Percentiles rank a stretch among this genome's conserved stretches.
Conservation (phyloP, 345 rosid species). For the Syzygium aqueum region DNA sequence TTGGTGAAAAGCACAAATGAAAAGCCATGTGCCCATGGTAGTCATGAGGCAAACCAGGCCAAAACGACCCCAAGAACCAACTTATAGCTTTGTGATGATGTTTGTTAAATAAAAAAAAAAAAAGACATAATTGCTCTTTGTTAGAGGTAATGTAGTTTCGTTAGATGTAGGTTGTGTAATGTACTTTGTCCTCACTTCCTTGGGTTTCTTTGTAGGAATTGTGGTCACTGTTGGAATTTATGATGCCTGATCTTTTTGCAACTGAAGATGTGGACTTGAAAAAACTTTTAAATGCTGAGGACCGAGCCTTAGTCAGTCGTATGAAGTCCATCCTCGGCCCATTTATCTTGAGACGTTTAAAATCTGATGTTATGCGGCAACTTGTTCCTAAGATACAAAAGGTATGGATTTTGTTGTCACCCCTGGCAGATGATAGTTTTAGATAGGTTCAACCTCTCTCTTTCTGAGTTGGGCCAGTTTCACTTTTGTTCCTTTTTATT, state of each 20-base stretch:
- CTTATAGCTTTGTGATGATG: neutral
- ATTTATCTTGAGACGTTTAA: slow-evolving; percentile 87
- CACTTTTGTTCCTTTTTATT: neutral
- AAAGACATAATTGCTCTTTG: neutral
- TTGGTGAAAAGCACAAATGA: neutral
- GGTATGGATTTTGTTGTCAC: slow-evolving; percentile 24
- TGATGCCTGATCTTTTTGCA: slow-evolving; percentile 93
- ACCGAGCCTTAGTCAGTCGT: slow-evolving; percentile 64
- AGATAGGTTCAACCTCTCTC: neutral
- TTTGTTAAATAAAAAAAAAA: neutral
- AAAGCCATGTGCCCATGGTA: neutral
- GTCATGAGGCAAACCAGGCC: neutral
- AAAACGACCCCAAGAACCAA: neutral
- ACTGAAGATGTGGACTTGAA: slow-evolving; percentile 90
- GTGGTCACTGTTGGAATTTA: slow-evolving; percentile 93
- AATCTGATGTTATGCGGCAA: slow-evolving; percentile 97
- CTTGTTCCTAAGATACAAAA: slow-evolving; percentile 87
- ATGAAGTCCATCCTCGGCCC: slow-evolving; percentile 97
- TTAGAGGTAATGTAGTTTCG: neutral
- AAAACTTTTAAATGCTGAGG: slow-evolving; percentile 77
- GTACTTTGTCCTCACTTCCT: slow-evolving; percentile 1
- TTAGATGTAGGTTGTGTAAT: neutral
- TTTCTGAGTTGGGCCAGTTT: neutral
- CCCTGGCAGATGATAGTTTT: neutral
- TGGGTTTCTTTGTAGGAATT: slow-evolving; percentile 53